Evolutionary conservation across 192 early-diverging fungal genomes (phyloP).

Genomic region (Entomortierella beljakovae): DNA sequence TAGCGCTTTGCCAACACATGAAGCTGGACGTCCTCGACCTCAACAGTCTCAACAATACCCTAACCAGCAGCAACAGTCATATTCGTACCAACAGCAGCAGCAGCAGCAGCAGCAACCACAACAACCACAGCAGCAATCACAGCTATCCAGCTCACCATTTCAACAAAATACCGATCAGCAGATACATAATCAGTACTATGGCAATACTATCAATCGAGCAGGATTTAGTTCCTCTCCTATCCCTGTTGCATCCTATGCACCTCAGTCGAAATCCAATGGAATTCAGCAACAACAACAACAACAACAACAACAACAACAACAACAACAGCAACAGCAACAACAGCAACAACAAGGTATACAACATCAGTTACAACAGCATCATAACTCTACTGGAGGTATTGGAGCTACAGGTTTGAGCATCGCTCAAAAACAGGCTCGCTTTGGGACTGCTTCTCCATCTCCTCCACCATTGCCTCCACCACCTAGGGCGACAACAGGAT

Average conservation of each 20-base stretch:
- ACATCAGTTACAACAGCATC: conserved; percentile 12
- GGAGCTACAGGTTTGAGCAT: conserved; percentile 13
- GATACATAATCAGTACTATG: conserved; percentile 5
- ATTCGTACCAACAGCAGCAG: conserved; percentile 19
- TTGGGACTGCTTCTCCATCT: conserved; percentile 42
- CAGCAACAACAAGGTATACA: conserved; percentile 13
- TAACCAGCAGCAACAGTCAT: conserved; percentile 16
- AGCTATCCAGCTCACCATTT: neutral
- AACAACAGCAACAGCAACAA: conserved; percentile 13
- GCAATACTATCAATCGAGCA: neutral
- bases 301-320: conserved; percentile 24
- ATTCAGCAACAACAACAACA: conserved; percentile 30
- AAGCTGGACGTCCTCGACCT: conserved; percentile 5
- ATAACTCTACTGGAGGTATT: conserved; percentile 21
- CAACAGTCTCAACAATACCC: conserved; percentile 10
- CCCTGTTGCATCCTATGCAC: conserved; percentile 32
- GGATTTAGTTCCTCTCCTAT: conserved; percentile 40
- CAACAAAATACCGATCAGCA: conserved; percentile 8
- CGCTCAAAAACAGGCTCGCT: conserved; percentile 40
- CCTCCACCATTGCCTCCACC: conserved; percentile 50
- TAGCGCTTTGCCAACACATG: neutral
- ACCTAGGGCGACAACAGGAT: conserved; percentile 34
- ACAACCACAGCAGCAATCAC: neutral
- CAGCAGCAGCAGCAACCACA: conserved; percentile 16
- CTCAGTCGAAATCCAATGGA: conserved; percentile 21